phyloP scores from a whole-genome alignment of 306 rosid genomes.

The Argentina anserina region DNA sequence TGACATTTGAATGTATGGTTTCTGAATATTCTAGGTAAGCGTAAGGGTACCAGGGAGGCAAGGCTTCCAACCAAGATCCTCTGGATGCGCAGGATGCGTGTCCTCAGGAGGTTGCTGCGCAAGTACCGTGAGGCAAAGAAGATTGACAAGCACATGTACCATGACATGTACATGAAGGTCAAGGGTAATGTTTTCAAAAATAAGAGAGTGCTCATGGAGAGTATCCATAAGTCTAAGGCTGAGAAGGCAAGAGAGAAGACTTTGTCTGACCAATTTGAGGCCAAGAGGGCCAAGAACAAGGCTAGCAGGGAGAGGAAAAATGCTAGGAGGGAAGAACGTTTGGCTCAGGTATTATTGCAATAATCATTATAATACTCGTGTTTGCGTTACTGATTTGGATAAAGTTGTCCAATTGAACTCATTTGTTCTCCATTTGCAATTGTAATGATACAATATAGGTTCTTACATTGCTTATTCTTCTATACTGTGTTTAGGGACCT shows the following conservation, averaged over 20 bases:
- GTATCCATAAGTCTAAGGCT: conserved; percentile 94
- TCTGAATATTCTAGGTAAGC: conserved; percentile 51
- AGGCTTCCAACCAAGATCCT: conserved; percentile 89
- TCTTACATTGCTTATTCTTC: background rate
- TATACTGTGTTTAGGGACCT: conserved; percentile 57
- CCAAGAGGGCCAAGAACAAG: conserved; percentile 94
- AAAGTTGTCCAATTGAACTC: background rate
- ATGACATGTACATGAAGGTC: conserved; percentile 97
- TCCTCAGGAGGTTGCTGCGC: conserved; percentile 89
- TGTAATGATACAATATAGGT: background rate
- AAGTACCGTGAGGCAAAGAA: conserved; percentile 89
- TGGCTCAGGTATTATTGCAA: conserved; percentile 56
- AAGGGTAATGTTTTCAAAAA: conserved; percentile 98
- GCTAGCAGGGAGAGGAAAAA: conserved; percentile 85
- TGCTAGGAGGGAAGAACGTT: conserved; percentile 92
- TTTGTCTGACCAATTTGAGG: conserved; percentile 87
- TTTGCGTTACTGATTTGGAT: background rate
- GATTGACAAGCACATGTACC: conserved; percentile 97
- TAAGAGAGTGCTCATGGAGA: conserved; percentile 94
- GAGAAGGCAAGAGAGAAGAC: conserved; percentile 99
- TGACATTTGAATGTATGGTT: background rate
- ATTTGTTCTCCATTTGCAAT: background rate
- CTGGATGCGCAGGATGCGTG: conserved; percentile 99
- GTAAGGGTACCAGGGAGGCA: conserved; percentile 97
- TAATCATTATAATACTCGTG: background rate